phyloP scores from a whole-genome alignment of 2,329 filamentous ascomycete genomes.

The Metarhizium sp. region DNA sequence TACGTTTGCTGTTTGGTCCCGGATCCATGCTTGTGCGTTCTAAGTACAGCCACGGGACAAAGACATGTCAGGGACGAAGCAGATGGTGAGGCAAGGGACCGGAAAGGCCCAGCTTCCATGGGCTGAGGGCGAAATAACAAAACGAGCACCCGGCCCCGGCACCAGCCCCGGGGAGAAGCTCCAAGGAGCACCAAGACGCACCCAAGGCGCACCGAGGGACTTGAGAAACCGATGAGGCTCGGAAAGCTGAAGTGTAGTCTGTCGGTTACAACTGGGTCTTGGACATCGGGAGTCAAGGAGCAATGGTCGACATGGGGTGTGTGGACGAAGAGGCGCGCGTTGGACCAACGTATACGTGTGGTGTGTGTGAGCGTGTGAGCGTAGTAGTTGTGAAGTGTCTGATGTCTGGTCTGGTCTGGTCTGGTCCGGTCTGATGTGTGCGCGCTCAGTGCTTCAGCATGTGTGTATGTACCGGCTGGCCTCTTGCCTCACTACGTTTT shows the following conservation, averaged over 20 bases:
- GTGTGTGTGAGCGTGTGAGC: neutral
- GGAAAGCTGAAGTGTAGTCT: conserved; percentile 17
- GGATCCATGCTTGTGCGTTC: conserved; percentile 47
- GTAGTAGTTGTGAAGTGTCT: neutral
- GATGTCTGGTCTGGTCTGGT: no score
- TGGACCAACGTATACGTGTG: neutral
- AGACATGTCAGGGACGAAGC: conserved; percentile 26
- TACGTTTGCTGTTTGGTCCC: conserved; percentile 49
- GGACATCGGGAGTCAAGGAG: conserved; percentile 15
- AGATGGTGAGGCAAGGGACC: conserved; percentile 26
- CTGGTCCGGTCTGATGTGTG: no score
- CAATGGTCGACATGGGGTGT: conserved; percentile 11
- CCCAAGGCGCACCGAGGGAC: no score
- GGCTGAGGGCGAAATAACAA: conserved; percentile 13
- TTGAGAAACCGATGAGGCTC: conserved; percentile 17
- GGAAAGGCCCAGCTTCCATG: conserved; percentile 23
- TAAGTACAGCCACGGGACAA: conserved; percentile 23
- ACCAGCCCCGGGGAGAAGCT: neutral
- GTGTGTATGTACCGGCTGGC: neutral
- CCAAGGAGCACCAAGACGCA: neutral
- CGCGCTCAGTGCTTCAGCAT: neutral
- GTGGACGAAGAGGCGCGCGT: conserved; percentile 18
- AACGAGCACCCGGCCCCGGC: conserved; percentile 5
- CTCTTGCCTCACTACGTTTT: neutral
- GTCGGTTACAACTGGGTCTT: conserved; percentile 19